Evolutionary conservation across 192 early-diverging fungal species (phyloP).

Genomic region (Chytriomyces confervae): DNA sequence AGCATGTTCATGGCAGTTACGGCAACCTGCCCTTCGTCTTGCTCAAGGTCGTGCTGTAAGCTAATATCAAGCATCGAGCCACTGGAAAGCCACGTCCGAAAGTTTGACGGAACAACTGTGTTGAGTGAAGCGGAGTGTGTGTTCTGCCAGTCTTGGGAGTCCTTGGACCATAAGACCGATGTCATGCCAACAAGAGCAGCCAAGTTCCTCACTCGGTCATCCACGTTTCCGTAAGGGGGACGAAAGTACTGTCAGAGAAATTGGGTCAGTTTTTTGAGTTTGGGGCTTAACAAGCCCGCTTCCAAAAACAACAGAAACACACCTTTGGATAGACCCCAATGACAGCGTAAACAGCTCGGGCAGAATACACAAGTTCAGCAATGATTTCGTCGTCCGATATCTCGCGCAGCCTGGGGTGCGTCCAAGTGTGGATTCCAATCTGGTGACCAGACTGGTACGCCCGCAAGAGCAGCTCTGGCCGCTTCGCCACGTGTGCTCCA

Average conservation of each 20-base stretch:
- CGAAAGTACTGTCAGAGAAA: too few species aligned
- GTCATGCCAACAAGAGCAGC: slow-evolving; percentile 55
- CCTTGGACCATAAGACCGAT: slow-evolving; percentile 40
- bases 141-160: slow-evolving; percentile 35
- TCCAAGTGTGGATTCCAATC: slow-evolving; percentile 52
- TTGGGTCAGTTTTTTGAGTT: too few species aligned
- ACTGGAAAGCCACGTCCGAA: not conserved
- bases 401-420: slow-evolving; percentile 58
- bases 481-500: not conserved
- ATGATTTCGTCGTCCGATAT: slow-evolving; percentile 55
- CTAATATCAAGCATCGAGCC: not conserved
- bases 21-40: too few species aligned
- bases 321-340: slow-evolving; percentile 22
- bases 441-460: slow-evolving; percentile 61
- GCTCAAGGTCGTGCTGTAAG: slow-evolving; percentile 2
- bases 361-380: slow-evolving; percentile 63
- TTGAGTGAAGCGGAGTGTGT: too few species aligned
- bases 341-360: slow-evolving; percentile 36
- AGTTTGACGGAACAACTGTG: not conserved
- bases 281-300: slow-evolving; percentile 16
- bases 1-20: not conserved
- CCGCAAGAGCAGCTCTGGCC: not conserved
- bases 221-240: slow-evolving; percentile 61
- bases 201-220: slow-evolving; percentile 72
- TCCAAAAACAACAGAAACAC: slow-evolving; percentile 20